A percentile compares a stretch with the other conserved stretches of the same genome.
These are phyloP conservation scores for Hyaloscypha finlandica DNA, from an alignment of 495 filamentous ascomycete species.

Conservation along the genomic window DNA sequence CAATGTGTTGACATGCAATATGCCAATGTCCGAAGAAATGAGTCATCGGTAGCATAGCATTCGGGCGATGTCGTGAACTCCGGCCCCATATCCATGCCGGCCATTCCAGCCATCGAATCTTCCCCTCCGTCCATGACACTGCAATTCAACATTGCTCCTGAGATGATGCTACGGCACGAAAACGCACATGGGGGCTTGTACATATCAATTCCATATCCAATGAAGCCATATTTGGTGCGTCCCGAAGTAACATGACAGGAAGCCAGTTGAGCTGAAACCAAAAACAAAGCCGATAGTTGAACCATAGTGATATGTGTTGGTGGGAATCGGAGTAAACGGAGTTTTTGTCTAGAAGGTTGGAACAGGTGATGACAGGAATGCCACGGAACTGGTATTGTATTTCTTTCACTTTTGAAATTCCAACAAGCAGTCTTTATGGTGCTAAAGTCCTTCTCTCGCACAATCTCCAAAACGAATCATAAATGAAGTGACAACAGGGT, in stretches of 20 bases:
- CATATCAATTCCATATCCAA: conserved; percentile 40
- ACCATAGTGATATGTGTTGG: too few relatives aligned
- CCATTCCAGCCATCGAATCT: not conserved
- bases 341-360: too few relatives aligned
- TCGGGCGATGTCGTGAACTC: conserved; percentile 31
- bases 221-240: conserved; percentile 27
- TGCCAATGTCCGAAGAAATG: conserved; percentile 40
- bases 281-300: too few relatives aligned
- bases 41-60: conserved; percentile 39
- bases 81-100: conserved; percentile 10
- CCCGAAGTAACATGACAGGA: not conserved
- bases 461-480: too few relatives aligned
- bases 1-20: conserved; percentile 42
- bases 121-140: too few relatives aligned
- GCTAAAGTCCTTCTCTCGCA: too few relatives aligned
- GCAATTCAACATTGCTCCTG: conserved; percentile 31
- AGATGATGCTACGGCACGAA: conserved; percentile 36
- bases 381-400: too few relatives aligned
- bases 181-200: conserved; percentile 40
- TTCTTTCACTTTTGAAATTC: too few relatives aligned
- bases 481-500: too few relatives aligned
- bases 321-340: too few relatives aligned
- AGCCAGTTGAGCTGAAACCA: not conserved
- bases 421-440: too few relatives aligned
- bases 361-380: too few relatives aligned